Percentiles rank a stretch among this genome's conserved stretches.
These are phyloP conservation scores for Inga leiocalycina DNA, from an alignment of 306 rosid species.

Conservation along the genomic window DNA sequence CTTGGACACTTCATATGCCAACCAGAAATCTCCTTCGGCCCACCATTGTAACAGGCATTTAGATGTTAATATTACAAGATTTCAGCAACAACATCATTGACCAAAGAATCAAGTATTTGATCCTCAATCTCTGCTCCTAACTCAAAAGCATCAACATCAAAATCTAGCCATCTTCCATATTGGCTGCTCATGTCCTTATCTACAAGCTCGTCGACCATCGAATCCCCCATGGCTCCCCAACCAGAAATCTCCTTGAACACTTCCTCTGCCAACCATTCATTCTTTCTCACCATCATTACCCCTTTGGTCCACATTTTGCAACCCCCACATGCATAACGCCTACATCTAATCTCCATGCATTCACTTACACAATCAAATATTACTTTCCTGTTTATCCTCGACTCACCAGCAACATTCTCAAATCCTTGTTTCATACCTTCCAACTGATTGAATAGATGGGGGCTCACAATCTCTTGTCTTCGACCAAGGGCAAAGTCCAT, in stretches of 20 bases:
- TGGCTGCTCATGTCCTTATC: slow-evolving; percentile 86
- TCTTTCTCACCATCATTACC: slow-evolving; percentile 63
- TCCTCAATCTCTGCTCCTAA: slow-evolving; percentile 72
- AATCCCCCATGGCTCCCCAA: slow-evolving; percentile 72
- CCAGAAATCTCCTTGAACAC: slow-evolving; percentile 71
- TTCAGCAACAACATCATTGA: slow-evolving; percentile 66
- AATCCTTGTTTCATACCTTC: slow-evolving; percentile 59
- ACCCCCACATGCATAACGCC: slow-evolving; percentile 61
- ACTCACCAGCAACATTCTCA: slow-evolving; percentile 33
- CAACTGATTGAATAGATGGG: slow-evolving; percentile 63
- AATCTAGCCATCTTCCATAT: slow-evolving; percentile 80
- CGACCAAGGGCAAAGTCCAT: slow-evolving; percentile 63
- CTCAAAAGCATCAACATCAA: slow-evolving; percentile 61
- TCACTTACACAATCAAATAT: slow-evolving; percentile 75
- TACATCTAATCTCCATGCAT: slow-evolving; percentile 72
- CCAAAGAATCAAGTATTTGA: slow-evolving; percentile 66
- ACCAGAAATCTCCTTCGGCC: slow-evolving; percentile 64
- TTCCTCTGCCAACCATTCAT: slow-evolving; percentile 68
- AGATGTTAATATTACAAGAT: slow-evolving; percentile 22
- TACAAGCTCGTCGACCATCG: slow-evolving; percentile 91
- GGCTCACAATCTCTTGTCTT: slow-evolving; percentile 54
- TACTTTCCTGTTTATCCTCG: slow-evolving; percentile 57
- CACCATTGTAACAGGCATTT: slow-evolving; percentile 36
- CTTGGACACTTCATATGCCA: slow-evolving; percentile 38
- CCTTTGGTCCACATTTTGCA: slow-evolving; percentile 76